Evolutionary conservation across 768 basidiomycete species (phyloP).

Genomic region (Suillus paluster): DNA sequence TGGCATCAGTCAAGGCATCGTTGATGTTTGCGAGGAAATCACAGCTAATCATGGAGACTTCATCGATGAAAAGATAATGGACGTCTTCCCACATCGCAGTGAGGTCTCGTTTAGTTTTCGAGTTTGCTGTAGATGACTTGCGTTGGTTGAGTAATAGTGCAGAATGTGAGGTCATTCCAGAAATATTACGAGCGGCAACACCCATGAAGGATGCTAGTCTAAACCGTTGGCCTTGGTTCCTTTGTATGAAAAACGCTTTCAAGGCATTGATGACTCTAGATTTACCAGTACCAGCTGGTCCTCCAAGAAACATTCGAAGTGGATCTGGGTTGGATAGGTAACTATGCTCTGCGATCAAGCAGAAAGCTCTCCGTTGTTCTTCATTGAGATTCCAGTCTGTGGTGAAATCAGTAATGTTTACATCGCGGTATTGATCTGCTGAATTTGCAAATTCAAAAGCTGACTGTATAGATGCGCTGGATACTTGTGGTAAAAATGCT

Average conservation of each 20-base stretch:
- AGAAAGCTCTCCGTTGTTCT: slow-evolving; percentile 38
- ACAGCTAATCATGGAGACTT: slow-evolving; percentile 43
- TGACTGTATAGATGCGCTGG: too few relatives aligned
- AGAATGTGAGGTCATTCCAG: slow-evolving; percentile 43
- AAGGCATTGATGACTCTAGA: slow-evolving; percentile 33
- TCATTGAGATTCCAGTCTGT: slow-evolving; percentile 24
- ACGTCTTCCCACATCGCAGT: slow-evolving; percentile 24
- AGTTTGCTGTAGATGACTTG: neutral
- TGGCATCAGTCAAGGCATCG: slow-evolving; percentile 37
- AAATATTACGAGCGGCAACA: slow-evolving; percentile 33
- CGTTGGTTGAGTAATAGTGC: slow-evolving; percentile 30
- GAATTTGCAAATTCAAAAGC: too few relatives aligned
- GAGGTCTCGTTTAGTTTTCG: neutral
- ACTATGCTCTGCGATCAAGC: slow-evolving; percentile 31
- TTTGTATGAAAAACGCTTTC: slow-evolving; percentile 22
- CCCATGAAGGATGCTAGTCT: slow-evolving; percentile 38
- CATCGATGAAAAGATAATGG: slow-evolving; percentile 47
- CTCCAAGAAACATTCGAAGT: slow-evolving; percentile 39
- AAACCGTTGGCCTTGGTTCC: slow-evolving; percentile 27
- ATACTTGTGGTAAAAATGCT: too few relatives aligned
- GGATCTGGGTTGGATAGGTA: slow-evolving; percentile 15
- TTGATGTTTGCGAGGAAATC: slow-evolving; percentile 35
- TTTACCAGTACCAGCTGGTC: slow-evolving; percentile 41
- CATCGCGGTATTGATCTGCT: too few relatives aligned
- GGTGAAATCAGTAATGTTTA: too few relatives aligned